Evolutionary conservation across 306 rosid species (phyloP).

Genomic region (Senna tora): DNA sequence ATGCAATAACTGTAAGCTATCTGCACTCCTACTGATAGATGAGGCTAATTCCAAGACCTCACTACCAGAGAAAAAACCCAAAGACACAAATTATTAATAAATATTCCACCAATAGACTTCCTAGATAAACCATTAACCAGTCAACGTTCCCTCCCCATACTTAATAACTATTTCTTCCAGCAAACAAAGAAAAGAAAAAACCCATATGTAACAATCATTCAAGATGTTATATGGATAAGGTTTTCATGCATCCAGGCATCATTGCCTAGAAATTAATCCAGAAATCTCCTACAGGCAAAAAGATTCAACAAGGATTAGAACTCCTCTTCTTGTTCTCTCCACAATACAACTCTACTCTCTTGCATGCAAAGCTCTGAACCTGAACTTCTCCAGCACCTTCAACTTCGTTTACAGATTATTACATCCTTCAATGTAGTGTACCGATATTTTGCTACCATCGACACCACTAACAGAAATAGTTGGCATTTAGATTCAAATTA

Average conservation of each 20-base stretch:
- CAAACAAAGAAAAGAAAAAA: background rate
- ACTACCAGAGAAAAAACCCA: background rate
- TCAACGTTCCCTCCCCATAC: no score
- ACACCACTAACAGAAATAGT: slow-evolving; percentile 2
- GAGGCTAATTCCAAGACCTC: slow-evolving; percentile 32
- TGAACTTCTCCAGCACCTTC: slow-evolving; percentile 32
- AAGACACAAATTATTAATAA: no score
- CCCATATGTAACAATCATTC: background rate
- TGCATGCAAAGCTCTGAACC: no score
- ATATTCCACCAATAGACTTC: background rate
- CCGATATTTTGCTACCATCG: slow-evolving; percentile 7
- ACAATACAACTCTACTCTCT: slow-evolving; percentile 5
- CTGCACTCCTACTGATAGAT: slow-evolving; percentile 4
- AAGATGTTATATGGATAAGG: no score
- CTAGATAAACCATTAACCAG: no score
- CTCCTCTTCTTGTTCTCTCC: slow-evolving; percentile 25
- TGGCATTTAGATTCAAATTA: slow-evolving; percentile 8
- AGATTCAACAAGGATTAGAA: no score
- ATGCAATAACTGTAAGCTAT: slow-evolving; percentile 33
- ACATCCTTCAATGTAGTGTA: slow-evolving; percentile 16
- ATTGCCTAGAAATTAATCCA: slow-evolving; percentile 5
- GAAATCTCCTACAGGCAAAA: slow-evolving; percentile 10
- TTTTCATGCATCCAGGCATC: no score
- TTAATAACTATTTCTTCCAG: slow-evolving; percentile 29
- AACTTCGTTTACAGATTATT: slow-evolving; percentile 22